phyloP scores from a whole-genome alignment of 345 rosid genomes.

The Hypericum androsaemum region DNA sequence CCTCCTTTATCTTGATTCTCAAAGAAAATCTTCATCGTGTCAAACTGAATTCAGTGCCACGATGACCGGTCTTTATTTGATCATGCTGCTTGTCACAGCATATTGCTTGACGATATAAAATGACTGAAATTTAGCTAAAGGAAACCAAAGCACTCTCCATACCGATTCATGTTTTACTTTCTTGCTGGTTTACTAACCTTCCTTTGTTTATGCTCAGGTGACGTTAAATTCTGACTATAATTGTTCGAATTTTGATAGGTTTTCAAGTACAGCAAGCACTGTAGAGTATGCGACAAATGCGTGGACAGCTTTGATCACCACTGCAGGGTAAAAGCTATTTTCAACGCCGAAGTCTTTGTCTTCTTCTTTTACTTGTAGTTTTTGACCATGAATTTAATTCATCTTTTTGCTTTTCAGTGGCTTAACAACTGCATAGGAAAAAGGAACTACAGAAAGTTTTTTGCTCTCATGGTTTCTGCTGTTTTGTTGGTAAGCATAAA shows the following conservation, averaged over 20 bases:
- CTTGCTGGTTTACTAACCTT: too few relatives aligned
- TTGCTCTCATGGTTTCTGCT: conserved; percentile 81
- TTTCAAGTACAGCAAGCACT: conserved; percentile 93
- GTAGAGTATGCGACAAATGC: conserved; percentile 96
- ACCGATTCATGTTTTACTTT: too few relatives aligned
- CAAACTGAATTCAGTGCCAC: conserved; percentile 3
- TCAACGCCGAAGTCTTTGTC: conserved; percentile 1
- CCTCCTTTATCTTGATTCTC: neutral
- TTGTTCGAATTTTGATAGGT: conserved; percentile 39
- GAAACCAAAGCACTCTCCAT: too few relatives aligned
- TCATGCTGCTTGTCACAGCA: too few relatives aligned
- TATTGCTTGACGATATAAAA: too few relatives aligned
- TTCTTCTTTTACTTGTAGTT: neutral
- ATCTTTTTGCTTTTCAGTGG: conserved; percentile 53
- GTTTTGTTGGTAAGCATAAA: conserved; percentile 64
- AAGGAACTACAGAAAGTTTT: conserved; percentile 78
- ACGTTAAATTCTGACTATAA: too few relatives aligned
- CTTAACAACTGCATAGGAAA: conserved; percentile 92
- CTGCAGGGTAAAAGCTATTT: conserved; percentile 61
- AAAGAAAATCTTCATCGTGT: too few relatives aligned
- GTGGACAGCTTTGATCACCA: conserved; percentile 92
- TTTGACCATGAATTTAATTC: neutral
- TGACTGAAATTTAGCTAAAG: too few relatives aligned
- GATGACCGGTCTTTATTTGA: too few relatives aligned
- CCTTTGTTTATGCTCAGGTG: too few relatives aligned